These are phyloP conservation scores for Tulasnella sp. DNA, from an alignment of 768 basidiomycete species.

Conservation along the genomic window DNA sequence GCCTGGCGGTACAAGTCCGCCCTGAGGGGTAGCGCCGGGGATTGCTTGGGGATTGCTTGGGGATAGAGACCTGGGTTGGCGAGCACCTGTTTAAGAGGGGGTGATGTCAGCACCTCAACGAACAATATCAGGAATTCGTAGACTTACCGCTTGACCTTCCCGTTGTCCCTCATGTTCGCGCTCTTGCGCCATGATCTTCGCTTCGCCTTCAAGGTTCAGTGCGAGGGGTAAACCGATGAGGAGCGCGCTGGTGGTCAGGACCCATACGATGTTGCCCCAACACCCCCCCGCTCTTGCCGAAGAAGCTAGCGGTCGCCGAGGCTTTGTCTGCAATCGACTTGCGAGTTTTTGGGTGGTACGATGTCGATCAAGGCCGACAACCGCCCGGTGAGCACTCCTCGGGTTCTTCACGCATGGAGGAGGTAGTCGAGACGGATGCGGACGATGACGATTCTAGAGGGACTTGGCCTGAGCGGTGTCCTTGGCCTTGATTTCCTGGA, in stretches of 20 bases:
- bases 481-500: slow-evolving; percentile 66
- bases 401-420: slow-evolving; percentile 50
- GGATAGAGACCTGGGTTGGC: slow-evolving; percentile 31
- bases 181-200: slow-evolving; percentile 91
- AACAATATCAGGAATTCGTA: too few relatives aligned
- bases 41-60: too few relatives aligned
- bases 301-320: slow-evolving; percentile 61
- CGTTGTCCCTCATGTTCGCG: slow-evolving; percentile 62
- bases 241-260: slow-evolving; percentile 90
- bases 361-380: slow-evolving; percentile 93
- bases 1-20: slow-evolving; percentile 33
- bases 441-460: slow-evolving; percentile 68
- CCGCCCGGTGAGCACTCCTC: slow-evolving; percentile 84
- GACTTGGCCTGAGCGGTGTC: slow-evolving; percentile 48
- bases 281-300: slow-evolving; percentile 71
- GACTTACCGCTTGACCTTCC: slow-evolving; percentile 31
- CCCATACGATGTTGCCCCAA: slow-evolving; percentile 90
- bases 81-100: slow-evolving; percentile 32
- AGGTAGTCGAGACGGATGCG: slow-evolving; percentile 68
- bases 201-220: slow-evolving; percentile 93
- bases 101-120: background rate
- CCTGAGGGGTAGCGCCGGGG: slow-evolving; percentile 28
- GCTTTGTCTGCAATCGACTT: slow-evolving; percentile 68
- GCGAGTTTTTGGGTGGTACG: slow-evolving; percentile 87
- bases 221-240: slow-evolving; percentile 93